Evolutionary conservation across 1,284 basidiomycete species (phyloP), one percentile per base, ranked within the genome.

Genomic region (Irpex sp.): DNA sequence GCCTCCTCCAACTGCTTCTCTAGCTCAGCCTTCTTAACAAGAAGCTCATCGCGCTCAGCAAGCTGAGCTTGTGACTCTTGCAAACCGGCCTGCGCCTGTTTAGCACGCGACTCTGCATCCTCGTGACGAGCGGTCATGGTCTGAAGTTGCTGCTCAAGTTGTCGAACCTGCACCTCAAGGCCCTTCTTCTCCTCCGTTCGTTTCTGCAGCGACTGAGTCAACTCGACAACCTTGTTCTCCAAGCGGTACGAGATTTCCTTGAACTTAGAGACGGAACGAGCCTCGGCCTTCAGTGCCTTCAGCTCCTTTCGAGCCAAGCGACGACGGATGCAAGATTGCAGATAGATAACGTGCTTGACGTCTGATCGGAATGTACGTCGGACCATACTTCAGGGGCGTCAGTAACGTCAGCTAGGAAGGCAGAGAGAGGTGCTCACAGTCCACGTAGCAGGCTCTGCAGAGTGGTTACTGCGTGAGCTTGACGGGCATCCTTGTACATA

Each of bases 211-310:
- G 81, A 89, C 75, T 99, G 97, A 0, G 97, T 99, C 69, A 99
- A 90, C 75, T 99, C 97, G 64, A 99, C 94, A 57, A 99, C 97
- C 80, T 99, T 99, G 85, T 99, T 99, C 81, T 99, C 97, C 65
- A 99, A 84, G 70, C 88, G 89, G 76, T 98, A 99, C 0, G 97
- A 98, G 68, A 98, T 98, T 79, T 99, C 97, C 79, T 99, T 98
- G 86, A 97, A 97, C 76, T 97, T 98, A 68, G 92, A 92, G 36
- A 97, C 97, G 0, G 97, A 98, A 61, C 95, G 94, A 26, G 97
- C 97, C 76, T 99, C 97, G 31, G 89, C 85, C 71, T 87, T 90
- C 65, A 98, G 86, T 5, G 80, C 82, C 68, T 90, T 90, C 62
- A 99, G 86, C 74, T 98, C 89, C 68, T 89, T 91, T 66, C 90